phyloP scores from a whole-genome alignment of 1,139 yeast genomes.

The Meyerozyma elateridarum region DNA sequence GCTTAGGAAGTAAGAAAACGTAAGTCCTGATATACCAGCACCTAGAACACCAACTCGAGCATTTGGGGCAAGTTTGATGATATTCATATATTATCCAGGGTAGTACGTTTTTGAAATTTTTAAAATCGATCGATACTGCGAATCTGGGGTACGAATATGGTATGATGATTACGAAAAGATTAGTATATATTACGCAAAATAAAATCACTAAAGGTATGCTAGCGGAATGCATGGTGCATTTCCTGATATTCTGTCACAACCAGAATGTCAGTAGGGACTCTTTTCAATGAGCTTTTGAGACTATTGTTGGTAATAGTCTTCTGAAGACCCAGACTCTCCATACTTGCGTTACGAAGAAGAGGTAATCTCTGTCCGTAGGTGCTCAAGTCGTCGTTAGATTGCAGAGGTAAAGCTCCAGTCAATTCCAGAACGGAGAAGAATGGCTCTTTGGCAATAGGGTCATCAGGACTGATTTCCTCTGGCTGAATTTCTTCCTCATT shows the following conservation, averaged over 20 bases:
- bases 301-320: neutral
- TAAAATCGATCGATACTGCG: neutral
- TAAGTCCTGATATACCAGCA: slow-evolving; percentile 82
- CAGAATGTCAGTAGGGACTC: neutral
- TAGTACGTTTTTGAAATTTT: too few species aligned
- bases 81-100: neutral
- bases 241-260: slow-evolving; percentile 1
- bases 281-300: neutral
- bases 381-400: too few species aligned
- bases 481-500: neutral
- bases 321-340: slow-evolving; percentile 11
- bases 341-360: slow-evolving; percentile 24
- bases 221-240: slow-evolving; percentile 4
- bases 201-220: too few species aligned
- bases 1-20: slow-evolving; percentile 69
- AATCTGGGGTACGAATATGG: slow-evolving; percentile 1
- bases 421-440: neutral
- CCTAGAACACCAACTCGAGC: slow-evolving; percentile 69
- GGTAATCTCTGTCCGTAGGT: slow-evolving; percentile 33
- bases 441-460: neutral
- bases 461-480: neutral
- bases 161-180: neutral
- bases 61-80: slow-evolving; percentile 16
- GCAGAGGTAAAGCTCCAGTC: too few species aligned
- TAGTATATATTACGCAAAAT: neutral